These are phyloP conservation scores for Sporothrix pallida DNA, from an alignment of 2,329 filamentous ascomycete genomes.

Conservation along the genomic window DNA sequence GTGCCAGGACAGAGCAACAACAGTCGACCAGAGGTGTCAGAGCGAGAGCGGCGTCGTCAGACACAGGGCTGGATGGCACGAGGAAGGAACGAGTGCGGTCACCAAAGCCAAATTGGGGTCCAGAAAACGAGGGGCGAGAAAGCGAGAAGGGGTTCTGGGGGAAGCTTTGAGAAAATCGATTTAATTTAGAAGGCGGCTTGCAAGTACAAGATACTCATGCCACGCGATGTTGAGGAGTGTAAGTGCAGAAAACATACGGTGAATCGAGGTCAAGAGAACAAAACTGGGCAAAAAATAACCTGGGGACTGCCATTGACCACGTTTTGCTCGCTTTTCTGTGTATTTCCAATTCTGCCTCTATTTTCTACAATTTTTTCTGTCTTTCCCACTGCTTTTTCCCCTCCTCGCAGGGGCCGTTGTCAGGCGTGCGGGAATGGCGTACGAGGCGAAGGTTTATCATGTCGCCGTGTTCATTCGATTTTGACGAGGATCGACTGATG, in stretches of 20 bases:
- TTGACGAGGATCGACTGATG: constrained; percentile 39
- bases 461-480: constrained; percentile 38
- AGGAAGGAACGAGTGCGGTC: constrained; percentile 24
- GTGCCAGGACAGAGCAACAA: neutral
- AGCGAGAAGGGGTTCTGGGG: neutral
- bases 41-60: constrained; percentile 32
- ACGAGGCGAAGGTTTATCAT: constrained; percentile 35
- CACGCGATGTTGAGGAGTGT: neutral
- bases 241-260: constrained; percentile 9
- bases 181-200: neutral
- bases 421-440: constrained; percentile 27
- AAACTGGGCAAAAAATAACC: neutral
- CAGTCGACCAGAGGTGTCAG: constrained; percentile 26
- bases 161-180: neutral
- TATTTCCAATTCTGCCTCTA: neutral
- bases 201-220: neutral
- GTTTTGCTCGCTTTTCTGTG: neutral
- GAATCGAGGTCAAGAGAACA: neutral
- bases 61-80: constrained; percentile 32
- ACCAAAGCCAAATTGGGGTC: constrained; percentile 4
- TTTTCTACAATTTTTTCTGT: neutral
- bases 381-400: no score
- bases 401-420: constrained; percentile 13
- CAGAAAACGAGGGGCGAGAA: neutral
- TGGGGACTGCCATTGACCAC: neutral